A percentile compares a stretch with the other conserved stretches of the same genome.
These are phyloP conservation scores for Scutellaria minor DNA, from an alignment of 257 asterid genomes.

Conservation along the genomic window DNA sequence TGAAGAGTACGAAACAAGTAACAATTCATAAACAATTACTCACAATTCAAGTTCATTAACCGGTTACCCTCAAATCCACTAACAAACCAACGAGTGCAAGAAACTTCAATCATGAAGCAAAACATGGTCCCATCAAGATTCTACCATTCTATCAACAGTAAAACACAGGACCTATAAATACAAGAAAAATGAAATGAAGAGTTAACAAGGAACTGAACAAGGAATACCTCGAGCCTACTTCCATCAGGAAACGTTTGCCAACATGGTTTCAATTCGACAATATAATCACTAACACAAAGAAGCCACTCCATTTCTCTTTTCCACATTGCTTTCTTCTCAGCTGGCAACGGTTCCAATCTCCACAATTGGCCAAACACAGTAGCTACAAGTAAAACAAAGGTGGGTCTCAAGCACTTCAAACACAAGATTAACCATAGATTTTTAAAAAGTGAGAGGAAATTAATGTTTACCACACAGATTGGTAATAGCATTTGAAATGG, in stretches of 20 bases:
- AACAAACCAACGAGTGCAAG: background rate
- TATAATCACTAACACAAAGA: constrained; percentile 70
- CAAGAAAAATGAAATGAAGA: background rate
- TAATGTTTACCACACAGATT: constrained; percentile 68
- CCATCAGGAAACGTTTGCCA: constrained; percentile 87
- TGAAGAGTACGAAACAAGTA: constrained; percentile 31
- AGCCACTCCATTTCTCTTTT: constrained; percentile 83
- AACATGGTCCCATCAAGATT: constrained; percentile 1
- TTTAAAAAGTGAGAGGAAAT: background rate
- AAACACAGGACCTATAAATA: background rate
- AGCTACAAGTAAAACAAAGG: constrained; percentile 47
- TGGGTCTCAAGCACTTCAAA: background rate
- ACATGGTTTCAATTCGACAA: constrained; percentile 76
- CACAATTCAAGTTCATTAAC: constrained; percentile 13
- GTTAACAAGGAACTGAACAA: background rate
- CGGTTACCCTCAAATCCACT: constrained; percentile 26
- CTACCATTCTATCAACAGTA: constrained; percentile 27
- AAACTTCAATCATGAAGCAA: background rate
- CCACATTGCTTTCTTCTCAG: constrained; percentile 81
- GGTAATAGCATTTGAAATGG: constrained; percentile 86
- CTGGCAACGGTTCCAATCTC: constrained; percentile 83
- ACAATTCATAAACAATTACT: background rate
- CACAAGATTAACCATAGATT: background rate
- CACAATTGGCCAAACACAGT: constrained; percentile 88
- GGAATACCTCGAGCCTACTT: constrained; percentile 73